A percentile compares a stretch with the other conserved stretches of the same genome.
Conservation (phyloP, 257 asterid species). For the Petunia secreta region DNA sequence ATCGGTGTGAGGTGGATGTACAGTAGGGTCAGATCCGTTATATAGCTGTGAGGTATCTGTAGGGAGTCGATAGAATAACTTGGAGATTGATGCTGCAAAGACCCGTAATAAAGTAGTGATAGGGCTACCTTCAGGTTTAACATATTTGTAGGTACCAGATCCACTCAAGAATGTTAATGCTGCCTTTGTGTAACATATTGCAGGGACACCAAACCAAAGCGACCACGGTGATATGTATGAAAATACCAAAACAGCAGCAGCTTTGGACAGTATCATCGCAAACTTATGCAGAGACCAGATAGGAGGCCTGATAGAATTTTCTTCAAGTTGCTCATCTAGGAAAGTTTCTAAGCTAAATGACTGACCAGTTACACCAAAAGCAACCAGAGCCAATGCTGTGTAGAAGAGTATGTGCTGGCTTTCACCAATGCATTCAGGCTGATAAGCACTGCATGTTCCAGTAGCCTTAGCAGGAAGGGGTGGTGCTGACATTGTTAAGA, state of each 20-base stretch:
- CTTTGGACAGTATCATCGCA: not conserved
- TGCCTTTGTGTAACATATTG: conserved; percentile 45
- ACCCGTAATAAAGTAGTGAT: conserved; percentile 48
- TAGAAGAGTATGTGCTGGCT: conserved; percentile 55
- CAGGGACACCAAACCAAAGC: conserved; percentile 56
- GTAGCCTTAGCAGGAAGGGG: conserved; percentile 46
- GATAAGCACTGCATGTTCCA: conserved; percentile 44
- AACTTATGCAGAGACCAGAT: not conserved
- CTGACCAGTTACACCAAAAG: conserved; percentile 48
- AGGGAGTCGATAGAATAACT: conserved; percentile 35
- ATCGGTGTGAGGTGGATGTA: conserved; percentile 9
- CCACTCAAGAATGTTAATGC: conserved; percentile 44
- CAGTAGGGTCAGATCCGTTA: not conserved
- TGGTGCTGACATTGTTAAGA: conserved; percentile 61
- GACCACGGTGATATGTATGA: conserved; percentile 58
- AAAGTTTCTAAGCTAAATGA: conserved; percentile 37
- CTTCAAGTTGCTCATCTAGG: conserved; percentile 31
- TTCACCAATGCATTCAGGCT: conserved; percentile 48
- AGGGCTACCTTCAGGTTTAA: conserved; percentile 41
- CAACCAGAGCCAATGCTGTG: conserved; percentile 47
- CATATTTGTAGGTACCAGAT: conserved; percentile 25
- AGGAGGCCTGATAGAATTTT: not conserved
- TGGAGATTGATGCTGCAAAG: conserved; percentile 46
- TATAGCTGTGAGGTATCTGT: conserved; percentile 17
- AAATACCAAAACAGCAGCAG: conserved; percentile 40